These are phyloP conservation scores for Ilyonectria mors-panacis DNA, from an alignment of 2,329 filamentous ascomycete genomes.

Conservation along the genomic window DNA sequence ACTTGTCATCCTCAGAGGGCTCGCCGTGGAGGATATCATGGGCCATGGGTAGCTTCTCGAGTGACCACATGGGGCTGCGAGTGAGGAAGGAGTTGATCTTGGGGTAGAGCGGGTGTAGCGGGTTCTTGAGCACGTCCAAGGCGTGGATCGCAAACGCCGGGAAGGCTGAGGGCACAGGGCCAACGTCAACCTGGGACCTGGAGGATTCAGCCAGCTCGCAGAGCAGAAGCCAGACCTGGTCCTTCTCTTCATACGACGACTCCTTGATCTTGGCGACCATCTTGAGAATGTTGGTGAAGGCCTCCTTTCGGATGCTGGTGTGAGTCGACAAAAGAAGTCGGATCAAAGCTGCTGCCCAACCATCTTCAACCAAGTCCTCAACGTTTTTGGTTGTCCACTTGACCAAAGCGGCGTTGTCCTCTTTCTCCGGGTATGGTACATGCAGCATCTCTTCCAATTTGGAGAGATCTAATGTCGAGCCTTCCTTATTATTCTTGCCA, in stretches of 20 bases:
- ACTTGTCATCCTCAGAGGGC: conserved; percentile 80
- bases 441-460: conserved; percentile 68
- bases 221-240: conserved; percentile 84
- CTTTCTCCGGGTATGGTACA: conserved; percentile 60
- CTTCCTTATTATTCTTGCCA: conserved; percentile 20
- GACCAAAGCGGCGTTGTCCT: conserved; percentile 67
- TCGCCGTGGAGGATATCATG: conserved; percentile 73
- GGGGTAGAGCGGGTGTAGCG: conserved; percentile 85
- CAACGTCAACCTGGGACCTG: conserved; percentile 65
- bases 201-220: conserved; percentile 86
- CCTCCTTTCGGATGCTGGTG: conserved; percentile 83
- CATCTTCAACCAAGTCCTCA: conserved; percentile 85
- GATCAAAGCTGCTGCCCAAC: conserved; percentile 78
- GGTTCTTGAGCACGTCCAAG: conserved; percentile 79
- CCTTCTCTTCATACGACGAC: conserved; percentile 81
- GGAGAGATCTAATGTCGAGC: conserved; percentile 52
- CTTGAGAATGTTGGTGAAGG: conserved; percentile 77
- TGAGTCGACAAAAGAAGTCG: conserved; percentile 83
- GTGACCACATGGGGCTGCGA: conserved; percentile 81
- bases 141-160: conserved; percentile 82
- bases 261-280: conserved; percentile 74
- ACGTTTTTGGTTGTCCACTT: conserved; percentile 84
- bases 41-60: conserved; percentile 81
- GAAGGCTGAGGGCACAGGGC: conserved; percentile 79
- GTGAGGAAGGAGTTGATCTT: conserved; percentile 91